A percentile compares a stretch with the other conserved stretches of the same genome.
Evolutionary conservation across 2,329 filamentous ascomycete genomes (phyloP).

Genomic region (Colletotrichum sp.): DNA sequence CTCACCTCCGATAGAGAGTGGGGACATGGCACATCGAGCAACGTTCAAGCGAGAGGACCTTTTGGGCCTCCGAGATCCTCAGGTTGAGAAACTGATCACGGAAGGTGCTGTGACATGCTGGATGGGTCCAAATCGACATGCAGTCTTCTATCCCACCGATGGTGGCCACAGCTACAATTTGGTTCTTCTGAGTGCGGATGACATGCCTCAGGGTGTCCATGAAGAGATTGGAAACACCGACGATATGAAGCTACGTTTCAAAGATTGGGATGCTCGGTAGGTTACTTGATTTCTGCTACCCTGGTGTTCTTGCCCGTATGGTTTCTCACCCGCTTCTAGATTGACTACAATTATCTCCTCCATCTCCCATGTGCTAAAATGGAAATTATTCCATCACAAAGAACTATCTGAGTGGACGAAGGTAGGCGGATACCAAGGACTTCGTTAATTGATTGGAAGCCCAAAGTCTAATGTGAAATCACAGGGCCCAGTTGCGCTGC

Average conservation of each 20-base stretch:
- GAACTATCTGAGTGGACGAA: neutral
- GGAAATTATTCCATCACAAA: neutral
- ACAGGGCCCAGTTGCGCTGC: slow-evolving; percentile 13
- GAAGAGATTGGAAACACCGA: neutral
- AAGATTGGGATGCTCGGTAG: neutral
- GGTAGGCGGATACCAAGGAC: neutral
- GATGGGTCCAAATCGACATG: neutral
- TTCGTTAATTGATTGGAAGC: neutral
- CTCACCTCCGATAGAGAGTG: neutral
- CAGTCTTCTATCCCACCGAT: neutral
- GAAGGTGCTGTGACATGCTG: neutral
- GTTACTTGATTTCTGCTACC: neutral
- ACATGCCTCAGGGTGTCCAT: neutral
- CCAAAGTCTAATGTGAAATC: neutral
- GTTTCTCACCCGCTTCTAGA: neutral
- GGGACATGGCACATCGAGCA: neutral
- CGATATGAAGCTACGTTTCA: neutral
- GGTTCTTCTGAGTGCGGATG: neutral
- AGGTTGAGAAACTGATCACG: neutral
- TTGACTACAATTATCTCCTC: neutral
- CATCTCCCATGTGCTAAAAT: neutral
- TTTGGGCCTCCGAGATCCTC: neutral
- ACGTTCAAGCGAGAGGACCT: neutral
- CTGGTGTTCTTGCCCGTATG: neutral
- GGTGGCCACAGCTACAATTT: neutral